These are phyloP conservation scores for Neopestalotiopsis rosae DNA, from an alignment of 2,329 filamentous ascomycete species.

Conservation along the genomic window DNA sequence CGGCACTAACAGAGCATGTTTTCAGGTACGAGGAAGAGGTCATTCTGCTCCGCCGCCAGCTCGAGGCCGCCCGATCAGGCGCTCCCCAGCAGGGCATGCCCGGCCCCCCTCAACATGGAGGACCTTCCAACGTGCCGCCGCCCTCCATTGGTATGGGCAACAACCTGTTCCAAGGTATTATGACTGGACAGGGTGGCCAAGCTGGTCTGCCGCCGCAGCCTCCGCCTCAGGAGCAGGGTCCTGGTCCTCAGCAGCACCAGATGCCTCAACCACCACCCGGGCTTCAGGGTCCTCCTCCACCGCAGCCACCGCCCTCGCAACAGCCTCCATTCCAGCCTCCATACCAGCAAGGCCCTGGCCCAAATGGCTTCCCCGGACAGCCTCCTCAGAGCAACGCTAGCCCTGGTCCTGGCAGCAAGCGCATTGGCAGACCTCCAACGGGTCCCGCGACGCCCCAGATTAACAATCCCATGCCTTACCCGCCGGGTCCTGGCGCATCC, in stretches of 20 bases:
- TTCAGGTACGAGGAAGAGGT: slow-evolving; percentile 93
- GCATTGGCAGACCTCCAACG: slow-evolving; percentile 68
- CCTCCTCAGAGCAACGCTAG: slow-evolving; percentile 85
- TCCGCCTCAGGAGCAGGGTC: slow-evolving; percentile 62
- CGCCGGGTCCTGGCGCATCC: slow-evolving; percentile 75
- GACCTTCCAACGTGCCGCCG: slow-evolving; percentile 72
- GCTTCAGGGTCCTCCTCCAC: slow-evolving; percentile 61
- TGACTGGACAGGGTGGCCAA: slow-evolving; percentile 85
- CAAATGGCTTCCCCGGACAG: slow-evolving; percentile 79
- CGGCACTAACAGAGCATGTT: slow-evolving; percentile 22
- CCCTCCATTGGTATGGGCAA: slow-evolving; percentile 91
- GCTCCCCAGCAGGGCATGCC: slow-evolving; percentile 63
- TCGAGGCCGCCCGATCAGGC: slow-evolving; percentile 75
- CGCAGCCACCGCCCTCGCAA: slow-evolving; percentile 65
- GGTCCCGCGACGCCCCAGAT: slow-evolving; percentile 91
- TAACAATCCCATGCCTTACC: slow-evolving; percentile 85
- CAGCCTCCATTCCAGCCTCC: slow-evolving; percentile 76
- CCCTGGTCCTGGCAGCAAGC: slow-evolving; percentile 80
- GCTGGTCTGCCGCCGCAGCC: slow-evolving; percentile 79
- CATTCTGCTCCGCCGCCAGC: slow-evolving; percentile 81
- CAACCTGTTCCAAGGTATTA: slow-evolving; percentile 94
- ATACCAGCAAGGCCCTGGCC: slow-evolving; percentile 62
- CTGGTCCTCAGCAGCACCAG: slow-evolving; percentile 59
- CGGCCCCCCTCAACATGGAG: slow-evolving; percentile 75
- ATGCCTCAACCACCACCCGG: slow-evolving; percentile 80